Percentiles rank a stretch among this genome's conserved stretches.
These are phyloP conservation scores for Peltaster fructicola DNA, from an alignment of 2,329 filamentous ascomycete species.

Conservation along the genomic window DNA sequence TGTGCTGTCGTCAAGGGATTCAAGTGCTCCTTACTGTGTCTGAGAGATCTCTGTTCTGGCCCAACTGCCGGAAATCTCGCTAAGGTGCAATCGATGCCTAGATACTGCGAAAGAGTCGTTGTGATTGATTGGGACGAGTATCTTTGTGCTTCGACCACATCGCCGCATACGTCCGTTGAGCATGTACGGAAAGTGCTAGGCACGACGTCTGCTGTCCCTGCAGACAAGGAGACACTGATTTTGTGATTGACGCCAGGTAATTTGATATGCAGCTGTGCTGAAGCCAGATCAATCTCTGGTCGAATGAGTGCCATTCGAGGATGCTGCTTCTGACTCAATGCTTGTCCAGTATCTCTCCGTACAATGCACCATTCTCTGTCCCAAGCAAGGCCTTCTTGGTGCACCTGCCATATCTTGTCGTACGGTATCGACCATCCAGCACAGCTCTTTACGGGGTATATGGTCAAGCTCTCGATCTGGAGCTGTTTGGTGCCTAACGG, in stretches of 20 bases:
- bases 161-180: constrained; percentile 64
- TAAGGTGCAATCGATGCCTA: constrained; percentile 66
- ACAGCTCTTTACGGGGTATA: constrained; percentile 94
- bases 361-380: constrained; percentile 94
- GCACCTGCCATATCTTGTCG: constrained; percentile 54
- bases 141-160: constrained; percentile 50
- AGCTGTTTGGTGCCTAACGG: constrained; percentile 7
- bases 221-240: constrained; percentile 42
- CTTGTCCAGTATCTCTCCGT: constrained; percentile 67
- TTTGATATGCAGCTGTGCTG: constrained; percentile 46
- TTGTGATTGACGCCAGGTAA: constrained; percentile 19
- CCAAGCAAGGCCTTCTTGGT: constrained; percentile 72
- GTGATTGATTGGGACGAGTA: constrained; percentile 53
- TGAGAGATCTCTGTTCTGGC: constrained; percentile 37
- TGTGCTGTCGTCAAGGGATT: constrained; percentile 26
- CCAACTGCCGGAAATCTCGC: constrained; percentile 55
- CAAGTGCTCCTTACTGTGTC: constrained; percentile 56
- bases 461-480: constrained; percentile 31
- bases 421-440: constrained; percentile 55
- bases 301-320: constrained; percentile 73
- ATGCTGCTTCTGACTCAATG: constrained; percentile 75
- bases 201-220: constrained; percentile 42
- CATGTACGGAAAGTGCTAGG: constrained; percentile 14
- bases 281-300: constrained; percentile 53
- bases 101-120: constrained; percentile 55